Conservation (phyloP, 192 early-diverging fungal species). For the Cetraspora pellucida region DNA sequence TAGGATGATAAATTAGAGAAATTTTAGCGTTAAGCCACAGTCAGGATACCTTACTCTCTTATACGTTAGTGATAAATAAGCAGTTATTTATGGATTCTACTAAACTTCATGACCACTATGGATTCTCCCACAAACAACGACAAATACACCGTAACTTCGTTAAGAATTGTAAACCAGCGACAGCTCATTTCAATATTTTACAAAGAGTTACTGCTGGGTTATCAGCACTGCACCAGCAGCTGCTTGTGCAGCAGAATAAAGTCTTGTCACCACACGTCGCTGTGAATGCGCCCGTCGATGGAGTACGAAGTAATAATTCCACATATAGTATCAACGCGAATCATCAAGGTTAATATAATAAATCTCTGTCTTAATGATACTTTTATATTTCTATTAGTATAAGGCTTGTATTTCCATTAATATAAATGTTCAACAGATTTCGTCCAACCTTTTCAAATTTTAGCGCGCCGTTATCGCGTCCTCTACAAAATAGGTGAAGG, state of each 20-base stretch:
- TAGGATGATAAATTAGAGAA: no score
- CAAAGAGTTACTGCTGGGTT: constrained; percentile 17
- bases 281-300: no score
- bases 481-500: constrained; percentile 8
- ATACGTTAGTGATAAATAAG: no score
- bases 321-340: not conserved
- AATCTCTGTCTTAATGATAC: not conserved
- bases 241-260: not conserved
- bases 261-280: no score
- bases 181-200: constrained; percentile 21
- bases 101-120: no score
- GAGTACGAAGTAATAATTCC: not conserved
- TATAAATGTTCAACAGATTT: not conserved
- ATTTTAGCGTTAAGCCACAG: no score
- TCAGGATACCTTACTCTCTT: no score
- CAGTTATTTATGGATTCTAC: no score
- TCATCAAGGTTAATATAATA: not conserved
- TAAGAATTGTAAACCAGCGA: constrained; percentile 17
- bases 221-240: not conserved
- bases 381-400: not conserved
- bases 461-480: constrained; percentile 23
- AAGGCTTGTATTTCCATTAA: not conserved
- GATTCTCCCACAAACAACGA: not conserved
- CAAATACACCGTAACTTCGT: not conserved
- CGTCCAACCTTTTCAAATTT: not conserved